These are phyloP conservation scores for Pseudovirgaria hyperparasitica DNA, from an alignment of 2,329 filamentous ascomycete genomes.

Conservation along the genomic window DNA sequence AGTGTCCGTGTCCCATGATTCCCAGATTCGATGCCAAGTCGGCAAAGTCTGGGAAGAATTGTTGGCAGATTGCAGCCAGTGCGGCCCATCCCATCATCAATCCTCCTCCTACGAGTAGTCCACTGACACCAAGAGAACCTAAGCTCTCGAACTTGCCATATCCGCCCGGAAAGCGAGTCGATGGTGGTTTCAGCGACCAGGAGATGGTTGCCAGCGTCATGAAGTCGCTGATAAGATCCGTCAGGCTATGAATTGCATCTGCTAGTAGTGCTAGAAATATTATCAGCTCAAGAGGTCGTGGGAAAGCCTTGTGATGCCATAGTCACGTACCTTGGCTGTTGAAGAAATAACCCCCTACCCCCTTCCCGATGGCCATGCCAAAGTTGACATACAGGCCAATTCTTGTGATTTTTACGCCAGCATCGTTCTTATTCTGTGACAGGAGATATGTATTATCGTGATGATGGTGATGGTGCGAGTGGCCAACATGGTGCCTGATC, in stretches of 20 bases:
- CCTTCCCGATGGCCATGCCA: conserved; percentile 88
- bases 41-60: conserved; percentile 35
- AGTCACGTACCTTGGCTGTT: conserved; percentile 64
- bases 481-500: conserved; percentile 25
- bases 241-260: conserved; percentile 90
- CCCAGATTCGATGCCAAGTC: conserved; percentile 29
- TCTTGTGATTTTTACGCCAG: conserved; percentile 84
- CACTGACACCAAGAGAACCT: conserved; percentile 83
- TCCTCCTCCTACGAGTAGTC: conserved; percentile 78
- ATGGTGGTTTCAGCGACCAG: conserved; percentile 78
- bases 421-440: conserved; percentile 76
- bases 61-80: conserved; percentile 43
- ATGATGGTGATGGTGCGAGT: conserved; percentile 57
- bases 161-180: conserved; percentile 71
- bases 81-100: conserved; percentile 72
- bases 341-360: conserved; percentile 83
- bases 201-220: conserved; percentile 90
- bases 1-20: conserved; percentile 42
- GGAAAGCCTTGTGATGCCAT: background rate
- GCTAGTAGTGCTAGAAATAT: conserved; percentile 57
- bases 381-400: conserved; percentile 83
- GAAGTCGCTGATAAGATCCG: conserved; percentile 88
- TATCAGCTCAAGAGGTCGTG: conserved; percentile 9
- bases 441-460: conserved; percentile 77
- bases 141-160: conserved; percentile 98